Base-by-base conservation (phyloP, 2,329 filamentous ascomycete genomes). In the Cercospora sojina region DNA sequence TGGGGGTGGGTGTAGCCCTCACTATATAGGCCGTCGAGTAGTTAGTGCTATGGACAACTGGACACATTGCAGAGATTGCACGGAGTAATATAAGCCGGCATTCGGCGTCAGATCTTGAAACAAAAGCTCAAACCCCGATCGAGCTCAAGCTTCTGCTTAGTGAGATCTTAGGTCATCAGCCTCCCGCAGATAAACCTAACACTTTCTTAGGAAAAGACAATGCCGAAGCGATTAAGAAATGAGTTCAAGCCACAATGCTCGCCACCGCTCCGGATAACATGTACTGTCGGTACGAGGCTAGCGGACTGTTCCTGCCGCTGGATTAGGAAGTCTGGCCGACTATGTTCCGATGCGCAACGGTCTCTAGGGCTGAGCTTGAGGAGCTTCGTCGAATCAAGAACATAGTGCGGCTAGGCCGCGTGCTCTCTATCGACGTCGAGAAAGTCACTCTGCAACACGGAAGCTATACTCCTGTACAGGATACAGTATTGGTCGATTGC, bases 401-500 rank as follows among this genome's bases (percentile, higher is more conserved):
- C 12, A 62, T 72, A 13, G 49, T 71, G 13, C 67, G 70, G 1
- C 16, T 59, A 29, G 67, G 70, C 20, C 66, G 68, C 5, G 61
- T 72, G 18, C 20, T 60, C 3, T 32, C 47, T 1, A 64, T 72
- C 38, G 32, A 53, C 3, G 6, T 49, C 4, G 29, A 64, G 3
- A 27, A 69, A 58, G 65, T 71, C 8, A 49, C 32, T 5, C 53
- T 72, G 23, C 25, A 69, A 9, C 10, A 64, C 1, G 70, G 67
- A 4, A 49, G 18, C 9, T 62, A 67, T 53, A 16, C 51, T 3
- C 43, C 67, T 1, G 5, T 10, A 0, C 43, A 53, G 5, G 65
- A 72, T n/a, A 72, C 66, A 6, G 47, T 72, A 1, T 72, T 65
- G 59, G 60, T 70, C 43, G 69, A 71, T 51, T 72, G 69, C 62